A percentile compares a stretch with the other conserved stretches of the same genome.
Evolutionary conservation across 345 rosid species (phyloP).

Genomic region (Nephelium lappaceum): DNA sequence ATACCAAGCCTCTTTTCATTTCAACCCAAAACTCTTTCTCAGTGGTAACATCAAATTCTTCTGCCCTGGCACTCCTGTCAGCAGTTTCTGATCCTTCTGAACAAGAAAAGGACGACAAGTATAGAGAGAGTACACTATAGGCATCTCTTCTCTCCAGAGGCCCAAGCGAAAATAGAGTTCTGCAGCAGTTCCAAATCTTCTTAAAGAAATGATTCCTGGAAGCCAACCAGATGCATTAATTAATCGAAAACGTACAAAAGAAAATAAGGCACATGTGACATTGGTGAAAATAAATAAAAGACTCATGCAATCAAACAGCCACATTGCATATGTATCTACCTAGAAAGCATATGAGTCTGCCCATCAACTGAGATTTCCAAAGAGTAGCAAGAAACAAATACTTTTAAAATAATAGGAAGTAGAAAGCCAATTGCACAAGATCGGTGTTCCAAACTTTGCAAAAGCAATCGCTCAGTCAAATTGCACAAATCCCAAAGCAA

Average conservation of each 20-base stretch:
- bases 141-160: slow-evolving; percentile 91
- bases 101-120: slow-evolving; percentile 52
- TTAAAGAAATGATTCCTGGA: slow-evolving; percentile 64
- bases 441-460: slow-evolving; percentile 68
- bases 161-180: slow-evolving; percentile 71
- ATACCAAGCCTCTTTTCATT: slow-evolving; percentile 91
- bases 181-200: slow-evolving; percentile 82
- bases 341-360: slow-evolving; percentile 40
- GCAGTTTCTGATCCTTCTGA: slow-evolving; percentile 34
- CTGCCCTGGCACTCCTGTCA: slow-evolving; percentile 34
- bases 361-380: slow-evolving; percentile 47
- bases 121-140: slow-evolving; percentile 67
- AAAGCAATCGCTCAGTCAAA: slow-evolving; percentile 62
- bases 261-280: neutral
- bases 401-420: slow-evolving; percentile 70
- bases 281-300: neutral
- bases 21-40: slow-evolving; percentile 84
- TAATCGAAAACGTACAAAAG: slow-evolving; percentile 6
- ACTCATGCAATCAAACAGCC: slow-evolving; percentile 13
- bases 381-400: slow-evolving; percentile 44
- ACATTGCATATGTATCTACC: slow-evolving; percentile 44
- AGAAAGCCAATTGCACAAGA: slow-evolving; percentile 74
- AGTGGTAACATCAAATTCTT: slow-evolving; percentile 60
- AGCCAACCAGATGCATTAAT: slow-evolving; percentile 26
- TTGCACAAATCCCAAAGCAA: slow-evolving; percentile 76